Percentiles rank a stretch among this genome's conserved stretches.
These are phyloP conservation scores for Begonia masoniana DNA, from an alignment of 306 rosid species.

Conservation along the genomic window DNA sequence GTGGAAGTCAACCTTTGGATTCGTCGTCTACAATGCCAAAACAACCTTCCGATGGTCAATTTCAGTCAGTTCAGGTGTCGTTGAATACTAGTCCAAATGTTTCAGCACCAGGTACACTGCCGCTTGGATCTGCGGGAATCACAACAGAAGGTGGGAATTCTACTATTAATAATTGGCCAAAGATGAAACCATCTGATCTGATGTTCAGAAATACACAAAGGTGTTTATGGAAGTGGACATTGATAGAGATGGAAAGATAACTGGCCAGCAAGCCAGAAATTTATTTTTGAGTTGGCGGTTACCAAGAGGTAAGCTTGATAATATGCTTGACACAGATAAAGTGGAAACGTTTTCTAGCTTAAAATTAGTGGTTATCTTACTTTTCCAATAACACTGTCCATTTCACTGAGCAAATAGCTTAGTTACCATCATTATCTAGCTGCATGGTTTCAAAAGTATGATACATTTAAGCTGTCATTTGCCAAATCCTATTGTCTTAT, in stretches of 20 bases:
- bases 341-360: no score
- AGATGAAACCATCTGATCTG: conserved; percentile 67
- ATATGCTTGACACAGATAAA: no score
- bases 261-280: conserved; percentile 92
- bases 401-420: not conserved
- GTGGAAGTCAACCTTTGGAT: conserved; percentile 48
- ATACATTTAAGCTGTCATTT: no score
- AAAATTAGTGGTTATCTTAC: no score
- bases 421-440: not conserved
- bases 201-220: conserved; percentile 77
- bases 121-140: conserved; percentile 38
- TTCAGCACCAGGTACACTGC: conserved; percentile 41
- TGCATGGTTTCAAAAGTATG: no score
- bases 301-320: conserved; percentile 61
- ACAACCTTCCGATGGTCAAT: conserved; percentile 37
- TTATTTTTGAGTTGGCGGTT: conserved; percentile 93
- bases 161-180: conserved; percentile 69
- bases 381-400: not conserved
- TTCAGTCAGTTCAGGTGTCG: conserved; percentile 38
- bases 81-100: conserved; percentile 39
- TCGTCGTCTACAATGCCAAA: conserved; percentile 47
- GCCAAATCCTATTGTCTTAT: no score
- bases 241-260: conserved; percentile 88
- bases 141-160: conserved; percentile 46
- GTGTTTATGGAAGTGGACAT: conserved; percentile 89